Evolutionary conservation across 805 yeast species (phyloP).

Genomic region (Kuraishia hungarica): DNA sequence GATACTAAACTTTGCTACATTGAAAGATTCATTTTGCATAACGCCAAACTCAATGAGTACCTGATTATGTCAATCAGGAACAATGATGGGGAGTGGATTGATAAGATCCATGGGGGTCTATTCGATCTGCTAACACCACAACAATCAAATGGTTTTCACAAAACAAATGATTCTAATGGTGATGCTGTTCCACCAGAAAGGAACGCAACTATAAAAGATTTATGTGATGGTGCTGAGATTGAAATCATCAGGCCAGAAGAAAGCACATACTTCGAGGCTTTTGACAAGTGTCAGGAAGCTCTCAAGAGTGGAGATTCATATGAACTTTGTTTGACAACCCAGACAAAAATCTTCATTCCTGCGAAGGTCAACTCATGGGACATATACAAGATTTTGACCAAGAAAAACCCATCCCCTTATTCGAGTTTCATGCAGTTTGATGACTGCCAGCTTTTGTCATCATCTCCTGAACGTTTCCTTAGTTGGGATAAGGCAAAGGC

Average conservation of each 20-base stretch:
- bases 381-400: conserved; percentile 63
- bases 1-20: conserved; percentile 71
- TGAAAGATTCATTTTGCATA: conserved; percentile 52
- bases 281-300: conserved; percentile 55
- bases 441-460: conserved; percentile 60
- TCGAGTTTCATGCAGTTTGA: conserved; percentile 70
- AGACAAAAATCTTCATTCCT: conserved; percentile 51
- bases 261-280: conserved; percentile 43
- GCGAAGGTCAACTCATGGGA: conserved; percentile 56
- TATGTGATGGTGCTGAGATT: conserved; percentile 9
- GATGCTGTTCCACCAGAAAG: not conserved
- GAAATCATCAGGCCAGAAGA: conserved; percentile 42
- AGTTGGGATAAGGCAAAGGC: conserved; percentile 60
- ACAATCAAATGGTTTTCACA: not conserved
- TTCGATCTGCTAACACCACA: not conserved
- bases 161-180: not conserved
- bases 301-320: conserved; percentile 82
- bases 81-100: conserved; percentile 31
- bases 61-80: conserved; percentile 43
- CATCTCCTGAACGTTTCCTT: conserved; percentile 92
- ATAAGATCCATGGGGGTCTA: conserved; percentile 6
- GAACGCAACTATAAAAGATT: not conserved
- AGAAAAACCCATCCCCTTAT: conserved; percentile 86
- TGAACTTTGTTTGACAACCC: conserved; percentile 84
- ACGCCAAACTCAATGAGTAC: conserved; percentile 34